Evolutionary conservation across 768 basidiomycete species (phyloP).

Genomic region (Tephrocybe sp.): DNA sequence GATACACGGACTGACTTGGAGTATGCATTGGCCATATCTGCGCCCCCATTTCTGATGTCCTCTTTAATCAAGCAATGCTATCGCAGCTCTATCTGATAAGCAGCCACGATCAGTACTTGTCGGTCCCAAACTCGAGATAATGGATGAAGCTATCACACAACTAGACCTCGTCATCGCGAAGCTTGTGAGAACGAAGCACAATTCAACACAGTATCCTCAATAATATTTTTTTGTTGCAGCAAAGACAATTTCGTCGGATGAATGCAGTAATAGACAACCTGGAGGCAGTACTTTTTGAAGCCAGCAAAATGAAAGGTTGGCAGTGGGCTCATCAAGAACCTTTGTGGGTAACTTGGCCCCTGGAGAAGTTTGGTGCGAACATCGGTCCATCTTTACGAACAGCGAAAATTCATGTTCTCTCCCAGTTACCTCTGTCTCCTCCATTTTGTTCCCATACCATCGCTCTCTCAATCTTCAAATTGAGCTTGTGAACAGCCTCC

Average conservation of each 20-base stretch:
- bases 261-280: conserved; percentile 60
- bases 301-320: conserved; percentile 70
- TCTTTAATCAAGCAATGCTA: conserved; percentile 51
- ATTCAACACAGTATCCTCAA: background rate
- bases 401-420: background rate
- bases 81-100: conserved; percentile 53
- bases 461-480: conserved; percentile 59
- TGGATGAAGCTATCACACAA: conserved; percentile 64
- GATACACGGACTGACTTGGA: conserved; percentile 84
- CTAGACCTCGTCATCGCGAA: conserved; percentile 60
- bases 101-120: conserved; percentile 62
- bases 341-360: conserved; percentile 80
- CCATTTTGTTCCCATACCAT: conserved; percentile 63
- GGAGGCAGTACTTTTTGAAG: conserved; percentile 66
- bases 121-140: conserved; percentile 60
- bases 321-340: conserved; percentile 71
- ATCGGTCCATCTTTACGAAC: background rate
- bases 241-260: conserved; percentile 72
- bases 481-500: conserved; percentile 55
- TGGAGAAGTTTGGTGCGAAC: conserved; percentile 71
- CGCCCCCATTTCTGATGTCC: conserved; percentile 8
- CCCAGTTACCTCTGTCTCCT: conserved; percentile 55
- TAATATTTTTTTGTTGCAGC: conserved; percentile 35
- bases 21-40: conserved; percentile 42
- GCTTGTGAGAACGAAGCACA: conserved; percentile 49